Evolutionary conservation across 2,329 filamentous ascomycete species (phyloP).

Genomic region (Fusarium sp.): DNA sequence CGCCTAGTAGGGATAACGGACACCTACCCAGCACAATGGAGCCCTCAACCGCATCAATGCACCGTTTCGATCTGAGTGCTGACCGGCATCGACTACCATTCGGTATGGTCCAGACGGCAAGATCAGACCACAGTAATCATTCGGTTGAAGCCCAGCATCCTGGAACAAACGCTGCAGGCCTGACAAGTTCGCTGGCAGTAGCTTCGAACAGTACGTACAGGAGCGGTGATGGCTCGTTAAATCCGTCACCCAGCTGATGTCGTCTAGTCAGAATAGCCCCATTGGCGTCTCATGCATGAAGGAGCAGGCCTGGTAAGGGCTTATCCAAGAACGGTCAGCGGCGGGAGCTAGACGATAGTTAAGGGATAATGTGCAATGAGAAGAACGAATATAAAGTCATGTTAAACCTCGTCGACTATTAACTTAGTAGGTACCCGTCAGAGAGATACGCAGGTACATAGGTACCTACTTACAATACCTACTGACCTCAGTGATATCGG

Average conservation of each 20-base stretch:
- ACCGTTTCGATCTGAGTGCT: conserved; percentile 36
- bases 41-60: conserved; percentile 35
- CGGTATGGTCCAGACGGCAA: conserved; percentile 8
- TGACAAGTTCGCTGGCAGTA: conserved; percentile 16
- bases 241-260: conserved; percentile 37
- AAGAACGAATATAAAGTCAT: conserved; percentile 16
- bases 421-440: too few relatives aligned
- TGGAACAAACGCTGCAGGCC: conserved; percentile 1
- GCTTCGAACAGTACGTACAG: conserved; percentile 26
- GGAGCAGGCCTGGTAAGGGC: background rate
- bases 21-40: conserved; percentile 36
- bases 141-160: conserved; percentile 20
- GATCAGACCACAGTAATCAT: conserved; percentile 26
- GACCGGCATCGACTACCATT: conserved; percentile 41
- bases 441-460: too few relatives aligned
- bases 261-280: conserved; percentile 10
- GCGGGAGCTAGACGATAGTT: background rate
- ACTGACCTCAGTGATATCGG: background rate
- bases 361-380: conserved; percentile 6
- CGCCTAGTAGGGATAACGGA: conserved; percentile 39
- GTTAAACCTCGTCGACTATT: background rate
- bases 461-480: too few relatives aligned
- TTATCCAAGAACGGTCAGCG: background rate
- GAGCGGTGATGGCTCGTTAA: conserved; percentile 33
- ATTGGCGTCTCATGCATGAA: conserved; percentile 9